Percentiles rank a stretch among this genome's conserved stretches.
These are phyloP conservation scores for Termitomyces sp. DNA, from an alignment of 768 basidiomycete genomes.

Conservation along the genomic window DNA sequence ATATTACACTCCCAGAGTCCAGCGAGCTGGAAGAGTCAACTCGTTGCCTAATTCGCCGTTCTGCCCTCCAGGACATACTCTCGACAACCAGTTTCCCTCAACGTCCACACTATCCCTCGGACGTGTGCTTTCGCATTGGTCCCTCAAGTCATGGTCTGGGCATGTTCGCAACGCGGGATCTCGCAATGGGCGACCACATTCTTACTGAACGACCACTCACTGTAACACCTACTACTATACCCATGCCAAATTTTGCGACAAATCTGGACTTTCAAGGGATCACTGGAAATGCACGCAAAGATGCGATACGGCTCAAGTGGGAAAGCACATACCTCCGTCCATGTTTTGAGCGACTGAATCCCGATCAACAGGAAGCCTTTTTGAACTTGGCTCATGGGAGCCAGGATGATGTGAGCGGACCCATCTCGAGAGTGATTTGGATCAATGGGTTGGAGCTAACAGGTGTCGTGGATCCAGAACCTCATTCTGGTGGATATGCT, in stretches of 20 bases:
- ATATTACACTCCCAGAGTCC: constrained; percentile 6
- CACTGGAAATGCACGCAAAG: neutral
- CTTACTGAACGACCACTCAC: constrained; percentile 17
- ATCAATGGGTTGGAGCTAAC: constrained; percentile 25
- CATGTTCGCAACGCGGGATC: constrained; percentile 18
- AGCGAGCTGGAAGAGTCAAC: constrained; percentile 9
- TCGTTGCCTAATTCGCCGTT: constrained; percentile 12
- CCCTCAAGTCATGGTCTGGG: constrained; percentile 14
- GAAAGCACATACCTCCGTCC: constrained; percentile 17
- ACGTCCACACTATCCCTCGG: constrained; percentile 4
- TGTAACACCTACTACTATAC: constrained; percentile 13
- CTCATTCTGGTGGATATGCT: constrained; percentile 14
- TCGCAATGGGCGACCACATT: constrained; percentile 17
- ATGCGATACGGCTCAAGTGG: constrained; percentile 8
- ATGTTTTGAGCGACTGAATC: constrained; percentile 18
- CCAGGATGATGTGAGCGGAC: constrained; percentile 26
- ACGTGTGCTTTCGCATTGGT: constrained; percentile 10
- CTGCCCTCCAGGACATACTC: constrained; percentile 5
- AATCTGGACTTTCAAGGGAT: constrained; percentile 4
- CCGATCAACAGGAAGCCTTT: constrained; percentile 20
- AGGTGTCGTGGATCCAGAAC: constrained; percentile 15
- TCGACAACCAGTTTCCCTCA: constrained; percentile 9
- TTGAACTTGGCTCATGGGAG: constrained; percentile 25
- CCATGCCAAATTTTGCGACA: constrained; percentile 10
- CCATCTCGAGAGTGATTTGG: constrained; percentile 24